Evolutionary conservation across 2,329 filamentous ascomycete species (phyloP).

Genomic region (Xylariales sp.): DNA sequence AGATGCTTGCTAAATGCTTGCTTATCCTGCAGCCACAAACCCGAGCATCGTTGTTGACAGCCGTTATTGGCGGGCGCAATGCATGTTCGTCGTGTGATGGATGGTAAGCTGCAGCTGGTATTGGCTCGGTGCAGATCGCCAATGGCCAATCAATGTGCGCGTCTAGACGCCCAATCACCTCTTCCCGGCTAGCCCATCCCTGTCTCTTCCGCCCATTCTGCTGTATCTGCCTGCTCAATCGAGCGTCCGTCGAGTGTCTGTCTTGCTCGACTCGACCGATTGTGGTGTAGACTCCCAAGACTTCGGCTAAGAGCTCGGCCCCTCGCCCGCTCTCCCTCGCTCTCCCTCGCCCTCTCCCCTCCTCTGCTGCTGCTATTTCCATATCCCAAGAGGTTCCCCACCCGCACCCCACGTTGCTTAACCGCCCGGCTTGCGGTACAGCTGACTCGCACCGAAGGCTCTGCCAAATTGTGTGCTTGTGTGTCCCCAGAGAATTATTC

Average conservation of each 20-base stretch:
- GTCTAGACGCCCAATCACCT: slow-evolving; percentile 56
- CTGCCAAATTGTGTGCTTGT: slow-evolving; percentile 41
- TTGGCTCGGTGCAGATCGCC: slow-evolving; percentile 47
- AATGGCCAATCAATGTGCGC: slow-evolving; percentile 50
- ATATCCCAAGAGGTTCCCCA: slow-evolving; percentile 29
- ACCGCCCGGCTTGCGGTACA: slow-evolving; percentile 56
- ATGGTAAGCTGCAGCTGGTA: slow-evolving; percentile 48
- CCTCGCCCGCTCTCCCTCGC: slow-evolving; percentile 13
- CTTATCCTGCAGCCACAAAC: slow-evolving; percentile 42
- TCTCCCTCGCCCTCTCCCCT: slow-evolving; percentile 10
- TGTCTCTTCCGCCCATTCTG: slow-evolving; percentile 36
- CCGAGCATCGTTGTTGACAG: slow-evolving; percentile 34
- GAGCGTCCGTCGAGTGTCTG: too few species aligned
- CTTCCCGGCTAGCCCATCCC: slow-evolving; percentile 49
- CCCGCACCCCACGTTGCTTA: slow-evolving; percentile 51
- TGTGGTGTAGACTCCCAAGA: slow-evolving; percentile 17
- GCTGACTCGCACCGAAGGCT: slow-evolving; percentile 47
- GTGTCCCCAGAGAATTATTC: slow-evolving; percentile 35
- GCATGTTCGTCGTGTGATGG: slow-evolving; percentile 49
- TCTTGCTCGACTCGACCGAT: background rate
- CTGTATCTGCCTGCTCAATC: slow-evolving; percentile 10
- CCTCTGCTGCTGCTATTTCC: too few species aligned
- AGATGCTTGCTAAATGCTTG: slow-evolving; percentile 35
- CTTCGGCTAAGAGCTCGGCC: slow-evolving; percentile 30
- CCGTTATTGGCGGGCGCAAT: slow-evolving; percentile 43